Evolutionary conservation across 164 flowering plant species (phyloP).

Genomic region (Chimonanthus praecox): DNA sequence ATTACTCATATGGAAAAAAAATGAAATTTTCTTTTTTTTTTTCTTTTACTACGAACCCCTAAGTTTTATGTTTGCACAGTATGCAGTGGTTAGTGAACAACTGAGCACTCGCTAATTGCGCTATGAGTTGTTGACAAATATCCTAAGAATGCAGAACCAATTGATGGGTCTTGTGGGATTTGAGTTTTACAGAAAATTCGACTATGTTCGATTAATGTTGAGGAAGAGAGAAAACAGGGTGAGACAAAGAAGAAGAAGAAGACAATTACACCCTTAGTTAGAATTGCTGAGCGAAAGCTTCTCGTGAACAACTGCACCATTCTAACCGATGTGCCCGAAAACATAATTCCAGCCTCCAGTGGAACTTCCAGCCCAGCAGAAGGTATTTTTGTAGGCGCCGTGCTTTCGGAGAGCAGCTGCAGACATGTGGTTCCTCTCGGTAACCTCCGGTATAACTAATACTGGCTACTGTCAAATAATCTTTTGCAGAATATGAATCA

Average conservation of each 20-base stretch:
- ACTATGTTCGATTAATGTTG: neutral
- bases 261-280: constrained; percentile 71
- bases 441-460: constrained; percentile 30
- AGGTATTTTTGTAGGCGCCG: constrained; percentile 79
- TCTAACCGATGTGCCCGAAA: constrained; percentile 64
- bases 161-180: neutral
- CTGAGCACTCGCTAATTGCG: neutral
- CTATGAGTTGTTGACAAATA: neutral
- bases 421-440: constrained; percentile 75
- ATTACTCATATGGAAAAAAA: neutral
- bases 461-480: neutral
- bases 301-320: constrained; percentile 55
- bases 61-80: neutral
- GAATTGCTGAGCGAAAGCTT: constrained; percentile 58
- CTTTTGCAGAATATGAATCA: neutral
- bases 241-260: constrained; percentile 24
- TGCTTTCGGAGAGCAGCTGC: constrained; percentile 42
- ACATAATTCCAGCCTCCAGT: constrained; percentile 57
- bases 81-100: neutral
- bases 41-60: neutral
- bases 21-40: neutral
- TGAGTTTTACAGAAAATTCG: constrained; percentile 23
- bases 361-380: constrained; percentile 54
- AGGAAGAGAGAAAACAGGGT: constrained; percentile 11
- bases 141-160: neutral